Percentiles rank a stretch among this genome's conserved stretches.
Evolutionary conservation across 306 rosid species (phyloP).

Genomic region (Cicer cuneatum): DNA sequence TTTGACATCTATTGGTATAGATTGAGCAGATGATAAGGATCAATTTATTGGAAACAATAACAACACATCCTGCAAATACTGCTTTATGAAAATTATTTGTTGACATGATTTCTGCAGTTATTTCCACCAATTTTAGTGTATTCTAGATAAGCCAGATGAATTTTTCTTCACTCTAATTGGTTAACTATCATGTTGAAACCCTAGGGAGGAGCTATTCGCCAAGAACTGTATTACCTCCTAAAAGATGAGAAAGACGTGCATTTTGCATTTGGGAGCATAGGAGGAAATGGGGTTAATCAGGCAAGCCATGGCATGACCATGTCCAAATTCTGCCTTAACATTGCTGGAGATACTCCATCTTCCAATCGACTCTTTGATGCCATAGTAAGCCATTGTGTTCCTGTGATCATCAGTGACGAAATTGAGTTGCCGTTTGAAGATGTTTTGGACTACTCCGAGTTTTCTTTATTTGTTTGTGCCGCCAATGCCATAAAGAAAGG

Average conservation of each 20-base stretch:
- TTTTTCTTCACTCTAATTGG: conserved; percentile 1
- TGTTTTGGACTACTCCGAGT: conserved; percentile 80
- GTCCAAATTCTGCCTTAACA: conserved; percentile 85
- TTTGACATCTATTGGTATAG: conserved; percentile 1
- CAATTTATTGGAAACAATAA: conserved; percentile 1
- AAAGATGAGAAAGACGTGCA: conserved; percentile 83
- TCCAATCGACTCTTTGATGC: conserved; percentile 92
- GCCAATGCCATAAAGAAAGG: conserved; percentile 68
- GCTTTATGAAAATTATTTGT: conserved; percentile 2
- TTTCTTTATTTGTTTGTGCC: conserved; percentile 67
- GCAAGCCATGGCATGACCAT: conserved; percentile 86
- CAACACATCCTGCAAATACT: conserved; percentile 15
- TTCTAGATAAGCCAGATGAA: conserved; percentile 16
- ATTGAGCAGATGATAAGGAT: conserved; percentile 9
- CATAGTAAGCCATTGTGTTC: conserved; percentile 88
- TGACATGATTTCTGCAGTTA: background rate
- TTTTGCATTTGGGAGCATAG: conserved; percentile 75
- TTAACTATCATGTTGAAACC: conserved; percentile 35
- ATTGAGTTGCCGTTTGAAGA: conserved; percentile 93
- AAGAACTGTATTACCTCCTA: conserved; percentile 86
- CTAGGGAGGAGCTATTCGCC: conserved; percentile 91
- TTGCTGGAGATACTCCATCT: conserved; percentile 95
- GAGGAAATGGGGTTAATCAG: conserved; percentile 63
- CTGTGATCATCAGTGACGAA: conserved; percentile 84
- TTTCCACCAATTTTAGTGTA: conserved; percentile 9